phyloP scores from a whole-genome alignment of 345 rosid genomes.

The Hypericum perforatum region DNA sequence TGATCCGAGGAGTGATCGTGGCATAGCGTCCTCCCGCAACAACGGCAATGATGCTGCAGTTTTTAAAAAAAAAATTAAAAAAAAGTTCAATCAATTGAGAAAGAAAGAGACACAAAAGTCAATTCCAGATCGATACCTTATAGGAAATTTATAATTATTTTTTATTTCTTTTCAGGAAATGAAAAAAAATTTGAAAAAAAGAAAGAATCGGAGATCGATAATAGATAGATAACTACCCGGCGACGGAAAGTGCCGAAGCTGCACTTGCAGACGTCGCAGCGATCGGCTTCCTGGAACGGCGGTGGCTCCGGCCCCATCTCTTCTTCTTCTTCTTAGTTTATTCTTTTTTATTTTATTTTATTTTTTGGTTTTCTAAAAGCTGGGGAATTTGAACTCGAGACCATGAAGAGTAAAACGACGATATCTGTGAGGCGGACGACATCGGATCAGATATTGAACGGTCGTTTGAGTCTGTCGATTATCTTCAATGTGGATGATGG shows the following conservation, averaged over 20 bases:
- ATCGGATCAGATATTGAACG: too few relatives aligned
- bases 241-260: conserved; percentile 69
- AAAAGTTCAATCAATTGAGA: too few relatives aligned
- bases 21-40: conserved; percentile 69
- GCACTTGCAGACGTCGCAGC: conserved; percentile 72
- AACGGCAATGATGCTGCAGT: conserved; percentile 68
- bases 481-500: too few relatives aligned
- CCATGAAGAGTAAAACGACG: too few relatives aligned
- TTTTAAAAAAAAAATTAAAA: neutral
- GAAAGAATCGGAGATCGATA: neutral
- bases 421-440: too few relatives aligned
- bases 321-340: neutral
- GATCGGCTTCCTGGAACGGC: conserved; percentile 54
- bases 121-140: too few relatives aligned
- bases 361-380: too few relatives aligned
- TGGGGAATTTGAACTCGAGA: too few relatives aligned
- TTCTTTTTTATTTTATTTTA: neutral
- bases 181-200: neutral
- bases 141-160: too few relatives aligned
- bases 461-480: too few relatives aligned
- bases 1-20: conserved; percentile 64
- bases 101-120: too few relatives aligned
- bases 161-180: too few relatives aligned
- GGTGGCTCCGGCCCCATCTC: conserved; percentile 57
- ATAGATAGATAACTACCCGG: conserved; percentile 25